Percentiles rank a stretch among this genome's conserved stretches.
phyloP scores from a whole-genome alignment of 2,329 filamentous ascomycete species.

The Lasiodiplodia hormozganensis region DNA sequence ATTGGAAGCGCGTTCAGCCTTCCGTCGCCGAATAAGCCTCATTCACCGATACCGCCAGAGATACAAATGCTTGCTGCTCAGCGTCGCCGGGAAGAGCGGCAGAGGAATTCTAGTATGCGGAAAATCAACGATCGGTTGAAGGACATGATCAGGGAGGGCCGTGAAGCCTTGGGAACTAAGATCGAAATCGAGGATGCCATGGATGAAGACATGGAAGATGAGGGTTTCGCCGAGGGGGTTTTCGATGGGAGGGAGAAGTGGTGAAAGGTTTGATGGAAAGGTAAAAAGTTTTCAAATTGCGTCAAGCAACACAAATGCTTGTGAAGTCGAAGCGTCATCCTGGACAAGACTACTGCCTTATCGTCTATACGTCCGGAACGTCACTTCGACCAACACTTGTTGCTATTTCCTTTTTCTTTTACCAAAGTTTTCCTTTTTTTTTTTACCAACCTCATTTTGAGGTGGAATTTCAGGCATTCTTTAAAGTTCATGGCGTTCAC shows the following conservation, averaged over 20 bases:
- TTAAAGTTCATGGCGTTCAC: slow-evolving; percentile 20
- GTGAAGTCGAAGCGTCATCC: not conserved
- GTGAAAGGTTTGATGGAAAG: not conserved
- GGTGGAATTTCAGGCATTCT: slow-evolving; percentile 1
- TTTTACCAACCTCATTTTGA: not conserved
- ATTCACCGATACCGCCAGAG: slow-evolving; percentile 61
- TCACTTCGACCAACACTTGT: not conserved
- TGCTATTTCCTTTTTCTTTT: not conserved
- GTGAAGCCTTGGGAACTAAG: slow-evolving; percentile 74
- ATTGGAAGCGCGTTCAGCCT: slow-evolving; percentile 23
- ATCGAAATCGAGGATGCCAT: slow-evolving; percentile 46
- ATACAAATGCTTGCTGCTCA: slow-evolving; percentile 77
- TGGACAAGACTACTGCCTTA: not conserved
- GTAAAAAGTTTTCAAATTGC: slow-evolving; percentile 22
- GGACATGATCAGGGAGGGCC: slow-evolving; percentile 88
- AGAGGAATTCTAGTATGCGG: slow-evolving; percentile 79
- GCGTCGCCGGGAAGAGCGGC: slow-evolving; percentile 74
- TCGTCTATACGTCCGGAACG: not conserved
- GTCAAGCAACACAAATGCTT: not conserved
- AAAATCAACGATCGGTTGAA: slow-evolving; percentile 80
- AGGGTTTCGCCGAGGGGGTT: slow-evolving; percentile 37
- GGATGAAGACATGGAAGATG: slow-evolving; percentile 39
- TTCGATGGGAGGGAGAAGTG: slow-evolving; percentile 30
- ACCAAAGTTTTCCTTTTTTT: not conserved
- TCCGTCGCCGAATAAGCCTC: slow-evolving; percentile 33